Base-by-base conservation (phyloP, 345 rosid genomes). In the Excoecaria cochinchinensis region DNA sequence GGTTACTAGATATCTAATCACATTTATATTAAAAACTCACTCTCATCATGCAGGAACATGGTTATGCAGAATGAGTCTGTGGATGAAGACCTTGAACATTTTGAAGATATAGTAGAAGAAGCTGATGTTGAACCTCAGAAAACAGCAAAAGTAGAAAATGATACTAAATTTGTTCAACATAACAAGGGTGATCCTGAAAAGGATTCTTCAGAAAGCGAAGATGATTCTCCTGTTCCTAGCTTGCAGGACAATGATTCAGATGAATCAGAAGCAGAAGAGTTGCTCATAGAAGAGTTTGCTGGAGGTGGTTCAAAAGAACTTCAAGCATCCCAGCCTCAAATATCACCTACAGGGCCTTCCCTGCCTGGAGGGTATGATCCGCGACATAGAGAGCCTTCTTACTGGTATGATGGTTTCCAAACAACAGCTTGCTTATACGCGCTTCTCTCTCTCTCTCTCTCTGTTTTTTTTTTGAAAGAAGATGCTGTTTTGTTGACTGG, bases 11-110 rank as follows among this genome's bases (percentile, higher is more conserved):
- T 10, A 55, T 53, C 50, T 22, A 11, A 31, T 46, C 10, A 15
- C 48, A 16, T 56, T 57, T 36, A 36, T 15, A 10, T 19, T 46
- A 11, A 36, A 52, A 69, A 74, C 16, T 46, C 59, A 24, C 69
- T 25, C 50, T 16, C 48, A 50, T 70, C 69, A 40, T 79, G 83
- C 85, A 95, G 98, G 99, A 91, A 95, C 67, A 85, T 84, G 89
- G 87, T 90, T 80, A 76, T 82, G 67, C 99, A 91, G 83, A 91
- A 76, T 77, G 99, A 95, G 86, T 88, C 82, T 0, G 83, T 84
- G 72, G 98, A 89, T 80, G 99, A 93, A 21, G 99, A 91, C 76
- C 77, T 90, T 72, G 98, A 95, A 83, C 99, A 93, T 86, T 95
- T 95, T 75, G 90, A 95, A 83, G 99, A 95, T 80, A 74, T 87